Conservation (phyloP, 2,329 filamentous ascomycete genomes). For the Hymenoscyphus occultus region DNA sequence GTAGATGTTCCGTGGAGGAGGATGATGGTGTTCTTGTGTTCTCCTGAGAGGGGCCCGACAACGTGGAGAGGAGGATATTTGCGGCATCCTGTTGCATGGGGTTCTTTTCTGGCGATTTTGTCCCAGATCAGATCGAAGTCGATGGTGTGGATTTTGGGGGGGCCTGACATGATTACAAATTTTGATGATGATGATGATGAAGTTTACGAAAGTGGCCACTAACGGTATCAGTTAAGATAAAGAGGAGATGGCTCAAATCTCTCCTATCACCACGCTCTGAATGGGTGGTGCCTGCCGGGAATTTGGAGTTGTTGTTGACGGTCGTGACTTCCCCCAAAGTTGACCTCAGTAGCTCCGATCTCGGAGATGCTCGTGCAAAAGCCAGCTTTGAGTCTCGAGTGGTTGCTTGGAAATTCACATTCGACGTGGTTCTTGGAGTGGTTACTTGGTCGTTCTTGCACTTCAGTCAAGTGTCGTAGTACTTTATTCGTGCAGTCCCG, state of each 20-base stretch:
- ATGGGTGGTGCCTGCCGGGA: background rate
- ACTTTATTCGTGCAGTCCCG: too few species aligned
- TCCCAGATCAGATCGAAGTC: background rate
- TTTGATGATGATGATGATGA: background rate
- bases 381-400: background rate
- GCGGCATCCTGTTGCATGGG: background rate
- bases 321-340: background rate
- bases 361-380: background rate
- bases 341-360: background rate
- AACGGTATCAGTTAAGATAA: background rate
- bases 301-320: background rate
- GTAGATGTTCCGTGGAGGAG: conserved; percentile 43
- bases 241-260: background rate
- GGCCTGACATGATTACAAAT: background rate
- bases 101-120: background rate
- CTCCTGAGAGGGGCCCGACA: conserved; percentile 22
- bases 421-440: background rate
- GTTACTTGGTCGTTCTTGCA: background rate
- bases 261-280: background rate
- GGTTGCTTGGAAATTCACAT: background rate
- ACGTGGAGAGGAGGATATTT: conserved; percentile 20
- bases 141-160: background rate
- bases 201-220: background rate
- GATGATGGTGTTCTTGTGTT: conserved; percentile 37
- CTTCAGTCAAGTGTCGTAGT: background rate